phyloP scores from a whole-genome alignment of 2,329 filamentous ascomycete species.

The Aspergillus caelatus region DNA sequence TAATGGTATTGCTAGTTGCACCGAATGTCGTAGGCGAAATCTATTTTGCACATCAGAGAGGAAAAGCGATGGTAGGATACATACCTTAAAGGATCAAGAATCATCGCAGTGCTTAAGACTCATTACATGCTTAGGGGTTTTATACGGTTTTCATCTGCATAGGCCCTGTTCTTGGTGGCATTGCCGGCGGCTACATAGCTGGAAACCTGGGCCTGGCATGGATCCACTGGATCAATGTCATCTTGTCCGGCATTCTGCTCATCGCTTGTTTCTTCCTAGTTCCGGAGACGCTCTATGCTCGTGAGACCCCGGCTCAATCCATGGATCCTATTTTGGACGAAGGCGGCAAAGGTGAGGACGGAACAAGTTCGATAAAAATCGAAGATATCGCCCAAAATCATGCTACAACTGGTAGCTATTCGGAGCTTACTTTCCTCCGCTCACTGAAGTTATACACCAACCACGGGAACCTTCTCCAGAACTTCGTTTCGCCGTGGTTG shows the following conservation, averaged over 20 bases:
- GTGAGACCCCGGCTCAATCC: neutral
- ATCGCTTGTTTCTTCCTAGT: slow-evolving; percentile 10
- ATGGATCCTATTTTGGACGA: neutral
- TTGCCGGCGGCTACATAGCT: slow-evolving; percentile 11
- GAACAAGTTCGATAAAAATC: neutral
- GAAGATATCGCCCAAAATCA: slow-evolving; percentile 2
- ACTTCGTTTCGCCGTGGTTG: slow-evolving; percentile 11
- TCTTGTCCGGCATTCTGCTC: slow-evolving; percentile 11
- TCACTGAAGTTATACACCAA: slow-evolving; percentile 11
- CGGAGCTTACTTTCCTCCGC: slow-evolving; percentile 9
- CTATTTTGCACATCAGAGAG: slow-evolving; percentile 15
- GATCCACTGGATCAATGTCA: slow-evolving; percentile 17
- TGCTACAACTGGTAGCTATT: neutral
- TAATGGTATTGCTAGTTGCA: slow-evolving; percentile 5
- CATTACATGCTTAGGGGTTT: slow-evolving; percentile 2
- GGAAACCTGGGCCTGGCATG: slow-evolving; percentile 3
- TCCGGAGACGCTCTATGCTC: slow-evolving; percentile 14
- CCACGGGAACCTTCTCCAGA: slow-evolving; percentile 9
- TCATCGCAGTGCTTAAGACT: neutral
- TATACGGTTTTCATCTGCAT: slow-evolving; percentile 12
- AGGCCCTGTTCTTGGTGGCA: slow-evolving; percentile 10
- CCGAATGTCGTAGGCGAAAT: slow-evolving; percentile 17
- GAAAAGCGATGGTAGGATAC: slow-evolving; percentile 10
- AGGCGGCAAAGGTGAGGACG: slow-evolving; percentile 1
- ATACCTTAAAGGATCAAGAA: neutral